phyloP scores from a whole-genome alignment of 192 early-diverging fungal species.

The Coemansia sp. region DNA sequence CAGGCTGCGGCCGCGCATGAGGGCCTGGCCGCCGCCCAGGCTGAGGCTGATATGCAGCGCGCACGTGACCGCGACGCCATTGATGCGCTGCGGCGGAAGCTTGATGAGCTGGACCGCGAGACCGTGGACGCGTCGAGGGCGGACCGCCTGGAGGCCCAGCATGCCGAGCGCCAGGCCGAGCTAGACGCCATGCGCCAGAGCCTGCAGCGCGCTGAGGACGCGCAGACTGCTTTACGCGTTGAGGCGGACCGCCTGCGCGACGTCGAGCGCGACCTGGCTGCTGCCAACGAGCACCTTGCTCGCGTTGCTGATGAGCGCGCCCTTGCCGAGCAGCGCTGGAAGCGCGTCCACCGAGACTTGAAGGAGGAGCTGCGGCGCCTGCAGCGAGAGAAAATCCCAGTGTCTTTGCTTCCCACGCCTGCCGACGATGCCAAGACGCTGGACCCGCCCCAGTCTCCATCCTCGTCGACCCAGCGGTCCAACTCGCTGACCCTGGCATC shows the following conservation, averaged over 20 bases:
- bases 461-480: constrained; percentile 15
- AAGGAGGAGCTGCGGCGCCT: constrained; percentile 52
- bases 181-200: constrained; percentile 44
- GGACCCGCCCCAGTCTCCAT: constrained; percentile 2
- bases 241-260: constrained; percentile 47
- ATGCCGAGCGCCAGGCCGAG: constrained; percentile 37
- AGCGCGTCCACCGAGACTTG: constrained; percentile 46
- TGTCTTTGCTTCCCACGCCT: neutral
- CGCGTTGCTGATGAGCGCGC: constrained; percentile 39
- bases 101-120: constrained; percentile 28
- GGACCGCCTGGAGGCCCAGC: constrained; percentile 36
- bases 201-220: constrained; percentile 34
- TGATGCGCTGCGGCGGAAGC: constrained; percentile 15
- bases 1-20: constrained; percentile 19
- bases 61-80: constrained; percentile 11
- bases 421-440: neutral
- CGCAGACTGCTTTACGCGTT: constrained; percentile 16
- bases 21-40: constrained; percentile 28
- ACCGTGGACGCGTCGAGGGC: constrained; percentile 17
- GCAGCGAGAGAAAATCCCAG: constrained; percentile 26
- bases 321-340: constrained; percentile 51
- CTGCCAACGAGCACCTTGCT: constrained; percentile 19
- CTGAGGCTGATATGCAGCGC: constrained; percentile 10
- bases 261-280: constrained; percentile 26
- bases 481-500: constrained; percentile 49